Evolutionary conservation across 805 yeast genomes (phyloP).

Genomic region (Zygosaccharomyces gambellarensis): DNA sequence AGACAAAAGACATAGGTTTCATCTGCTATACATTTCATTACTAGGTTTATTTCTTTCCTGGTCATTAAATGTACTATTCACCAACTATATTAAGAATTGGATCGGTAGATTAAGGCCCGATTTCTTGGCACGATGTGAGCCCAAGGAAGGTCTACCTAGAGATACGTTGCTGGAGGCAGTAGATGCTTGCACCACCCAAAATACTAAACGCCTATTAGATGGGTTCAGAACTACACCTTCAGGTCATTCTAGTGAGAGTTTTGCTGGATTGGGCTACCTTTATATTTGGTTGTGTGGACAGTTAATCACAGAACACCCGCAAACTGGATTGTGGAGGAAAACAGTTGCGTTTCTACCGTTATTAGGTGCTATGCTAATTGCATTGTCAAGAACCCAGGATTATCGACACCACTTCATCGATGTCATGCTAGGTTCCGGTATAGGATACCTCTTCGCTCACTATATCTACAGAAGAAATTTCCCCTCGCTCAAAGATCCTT

Average conservation of each 20-base stretch:
- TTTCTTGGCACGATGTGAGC: constrained; percentile 78
- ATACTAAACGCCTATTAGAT: constrained; percentile 46
- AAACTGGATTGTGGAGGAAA: constrained; percentile 61
- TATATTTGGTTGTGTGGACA: constrained; percentile 69
- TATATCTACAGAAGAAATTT: constrained; percentile 39
- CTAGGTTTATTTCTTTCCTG: constrained; percentile 63
- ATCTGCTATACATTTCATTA: constrained; percentile 58
- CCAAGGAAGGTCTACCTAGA: constrained; percentile 53
- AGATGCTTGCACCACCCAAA: constrained; percentile 59
- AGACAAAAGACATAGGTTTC: constrained; percentile 48
- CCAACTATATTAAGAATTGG: constrained; percentile 74
- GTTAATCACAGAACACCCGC: constrained; percentile 43
- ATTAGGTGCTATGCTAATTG: constrained; percentile 69
- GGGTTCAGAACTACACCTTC: constrained; percentile 82
- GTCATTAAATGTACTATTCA: constrained; percentile 54
- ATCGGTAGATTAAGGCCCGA: constrained; percentile 93
- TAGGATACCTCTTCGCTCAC: constrained; percentile 61
- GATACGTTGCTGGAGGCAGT: constrained; percentile 52
- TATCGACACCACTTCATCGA: constrained; percentile 92
- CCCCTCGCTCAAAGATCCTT: constrained; percentile 34
- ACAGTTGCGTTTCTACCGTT: constrained; percentile 50
- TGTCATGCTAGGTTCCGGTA: constrained; percentile 61
- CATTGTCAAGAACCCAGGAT: constrained; percentile 82
- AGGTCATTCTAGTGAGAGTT: constrained; percentile 71
- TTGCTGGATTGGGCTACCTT: constrained; percentile 60